phyloP scores from a whole-genome alignment of 2,329 filamentous ascomycete species.

The Bipolaris sorokiniana region DNA sequence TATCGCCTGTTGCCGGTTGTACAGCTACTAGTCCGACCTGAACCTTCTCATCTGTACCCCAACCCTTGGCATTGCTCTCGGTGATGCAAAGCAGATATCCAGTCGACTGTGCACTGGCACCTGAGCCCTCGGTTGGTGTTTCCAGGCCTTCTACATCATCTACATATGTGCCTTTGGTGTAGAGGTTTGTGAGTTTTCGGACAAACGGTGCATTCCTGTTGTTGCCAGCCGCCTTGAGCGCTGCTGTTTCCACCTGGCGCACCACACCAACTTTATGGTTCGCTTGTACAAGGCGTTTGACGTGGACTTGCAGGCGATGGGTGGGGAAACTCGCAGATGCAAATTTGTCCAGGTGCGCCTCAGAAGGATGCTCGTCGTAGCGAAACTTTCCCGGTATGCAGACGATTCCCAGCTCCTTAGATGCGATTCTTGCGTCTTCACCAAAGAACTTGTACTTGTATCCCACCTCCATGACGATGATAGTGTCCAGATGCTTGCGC shows the following conservation, averaged over 20 bases:
- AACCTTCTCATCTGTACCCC: conserved; percentile 90
- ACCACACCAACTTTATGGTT: conserved; percentile 97
- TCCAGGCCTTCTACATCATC: conserved; percentile 88
- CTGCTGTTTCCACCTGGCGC: conserved; percentile 91
- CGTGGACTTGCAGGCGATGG: conserved; percentile 88
- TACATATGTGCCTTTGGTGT: conserved; percentile 97
- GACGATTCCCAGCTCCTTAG: conserved; percentile 90
- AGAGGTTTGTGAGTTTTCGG: conserved; percentile 91
- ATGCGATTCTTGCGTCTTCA: conserved; percentile 87
- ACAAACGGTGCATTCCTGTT: conserved; percentile 93
- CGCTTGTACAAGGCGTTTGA: conserved; percentile 87
- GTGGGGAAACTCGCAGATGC: conserved; percentile 96
- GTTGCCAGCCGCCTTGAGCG: conserved; percentile 91
- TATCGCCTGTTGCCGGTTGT: conserved; percentile 92
- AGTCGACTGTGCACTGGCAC: conserved; percentile 64
- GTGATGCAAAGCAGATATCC: conserved; percentile 96
- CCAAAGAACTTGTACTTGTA: conserved; percentile 99
- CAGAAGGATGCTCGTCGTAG: conserved; percentile 84
- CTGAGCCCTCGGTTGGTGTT: conserved; percentile 52
- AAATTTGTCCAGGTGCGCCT: conserved; percentile 89
- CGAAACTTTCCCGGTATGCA: conserved; percentile 95
- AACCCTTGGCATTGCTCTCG: conserved; percentile 78
- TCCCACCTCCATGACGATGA: conserved; percentile 92
- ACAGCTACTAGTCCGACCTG: conserved; percentile 91
- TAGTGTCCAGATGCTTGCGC: conserved; percentile 82